These are phyloP conservation scores for Trypanosoma caninum DNA, from an alignment of 208 protist species.

Conservation along the genomic window DNA sequence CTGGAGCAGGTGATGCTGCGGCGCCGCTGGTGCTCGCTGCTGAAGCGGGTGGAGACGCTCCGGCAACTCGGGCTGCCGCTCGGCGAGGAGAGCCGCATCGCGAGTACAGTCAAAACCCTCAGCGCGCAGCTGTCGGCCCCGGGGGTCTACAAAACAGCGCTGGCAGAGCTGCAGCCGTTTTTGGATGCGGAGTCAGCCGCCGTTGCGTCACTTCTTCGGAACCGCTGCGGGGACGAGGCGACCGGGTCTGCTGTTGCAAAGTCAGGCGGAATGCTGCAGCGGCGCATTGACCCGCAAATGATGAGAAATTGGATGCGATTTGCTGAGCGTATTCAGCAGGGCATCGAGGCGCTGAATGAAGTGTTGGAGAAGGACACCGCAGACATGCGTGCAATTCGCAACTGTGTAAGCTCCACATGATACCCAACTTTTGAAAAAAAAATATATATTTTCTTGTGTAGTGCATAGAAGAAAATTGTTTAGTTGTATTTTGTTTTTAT, in stretches of 20 bases:
- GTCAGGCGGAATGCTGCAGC: constrained; percentile 23
- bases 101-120: constrained; percentile 30
- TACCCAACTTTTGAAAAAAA: no score
- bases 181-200: constrained; percentile 42
- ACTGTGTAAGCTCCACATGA: constrained; percentile 21
- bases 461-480: no score
- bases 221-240: constrained; percentile 7
- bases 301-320: constrained; percentile 46
- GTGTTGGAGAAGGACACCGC: constrained; percentile 40
- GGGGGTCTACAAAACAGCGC: constrained; percentile 35
- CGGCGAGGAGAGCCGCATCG: constrained; percentile 44
- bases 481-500: background rate
- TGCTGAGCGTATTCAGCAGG: constrained; percentile 53
- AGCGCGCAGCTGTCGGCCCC: constrained; percentile 45
- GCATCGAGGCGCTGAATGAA: constrained; percentile 43
- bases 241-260: constrained; percentile 5
- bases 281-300: constrained; percentile 37
- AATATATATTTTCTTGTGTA: no score
- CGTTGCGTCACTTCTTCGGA: constrained; percentile 25
- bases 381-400: constrained; percentile 47
- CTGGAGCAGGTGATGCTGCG: constrained; percentile 61
- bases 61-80: constrained; percentile 31
- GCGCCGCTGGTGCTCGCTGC: constrained; percentile 46
- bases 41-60: constrained; percentile 57
- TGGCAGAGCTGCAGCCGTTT: constrained; percentile 45